Evolutionary conservation across 1,284 basidiomycete species (phyloP).

Genomic region (Papiliotrema terrestris): DNA sequence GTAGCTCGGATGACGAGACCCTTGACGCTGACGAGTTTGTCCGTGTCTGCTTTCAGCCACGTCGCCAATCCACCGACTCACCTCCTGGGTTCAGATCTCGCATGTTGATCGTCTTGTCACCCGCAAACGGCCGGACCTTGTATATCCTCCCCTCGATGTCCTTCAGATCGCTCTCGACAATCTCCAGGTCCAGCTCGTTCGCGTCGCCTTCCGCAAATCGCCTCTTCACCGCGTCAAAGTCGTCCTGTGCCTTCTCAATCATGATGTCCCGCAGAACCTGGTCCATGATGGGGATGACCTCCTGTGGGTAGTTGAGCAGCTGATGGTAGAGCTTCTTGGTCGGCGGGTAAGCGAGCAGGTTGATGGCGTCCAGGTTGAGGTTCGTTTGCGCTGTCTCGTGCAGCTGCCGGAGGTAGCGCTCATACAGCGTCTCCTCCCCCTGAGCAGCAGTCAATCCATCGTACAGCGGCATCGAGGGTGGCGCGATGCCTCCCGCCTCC

Average conservation of each 20-base stretch:
- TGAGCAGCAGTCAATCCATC: constrained; percentile 58
- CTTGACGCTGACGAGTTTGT: constrained; percentile 92
- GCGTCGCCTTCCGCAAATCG: constrained; percentile 28
- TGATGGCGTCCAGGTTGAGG: constrained; percentile 84
- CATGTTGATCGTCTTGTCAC: constrained; percentile 76
- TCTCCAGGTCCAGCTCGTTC: constrained; percentile 59
- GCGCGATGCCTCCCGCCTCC: constrained; percentile 33
- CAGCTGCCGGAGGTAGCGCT: constrained; percentile 79
- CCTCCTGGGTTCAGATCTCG: constrained; percentile 83
- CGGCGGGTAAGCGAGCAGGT: constrained; percentile 83
- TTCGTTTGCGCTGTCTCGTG: constrained; percentile 85
- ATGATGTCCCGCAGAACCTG: constrained; percentile 88
- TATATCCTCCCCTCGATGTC: constrained; percentile 78
- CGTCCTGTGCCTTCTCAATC: constrained; percentile 73
- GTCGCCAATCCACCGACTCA: constrained; percentile 44
- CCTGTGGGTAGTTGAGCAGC: constrained; percentile 89
- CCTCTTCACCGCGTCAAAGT: constrained; percentile 56
- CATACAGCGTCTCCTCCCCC: constrained; percentile 72
- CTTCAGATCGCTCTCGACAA: constrained; percentile 71
- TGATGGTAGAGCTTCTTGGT: constrained; percentile 75
- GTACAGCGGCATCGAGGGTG: constrained; percentile 42
- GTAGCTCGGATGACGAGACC: constrained; percentile 96
- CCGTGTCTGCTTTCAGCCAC: constrained; percentile 66
- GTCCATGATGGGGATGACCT: constrained; percentile 95
- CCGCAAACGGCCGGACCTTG: constrained; percentile 87